A percentile compares a stretch with the other conserved stretches of the same genome.
Conservation (phyloP, 805 yeast species). For the Cyberlindnera euphorbiae region DNA sequence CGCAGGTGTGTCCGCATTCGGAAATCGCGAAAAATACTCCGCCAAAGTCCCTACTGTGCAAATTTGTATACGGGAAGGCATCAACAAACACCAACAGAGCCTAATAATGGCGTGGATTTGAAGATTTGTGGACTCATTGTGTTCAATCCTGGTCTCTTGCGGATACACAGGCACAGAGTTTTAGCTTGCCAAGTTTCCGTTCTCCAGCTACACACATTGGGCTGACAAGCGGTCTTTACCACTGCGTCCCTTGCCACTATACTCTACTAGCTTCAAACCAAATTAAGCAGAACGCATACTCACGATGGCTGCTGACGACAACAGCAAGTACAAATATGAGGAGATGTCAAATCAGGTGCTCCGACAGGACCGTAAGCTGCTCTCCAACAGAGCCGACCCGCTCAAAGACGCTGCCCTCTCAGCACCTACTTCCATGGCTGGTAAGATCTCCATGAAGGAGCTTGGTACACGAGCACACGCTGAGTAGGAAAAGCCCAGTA, state of each 20-base stretch:
- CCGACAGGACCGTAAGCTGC: conserved; percentile 48
- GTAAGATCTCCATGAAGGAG: conserved; percentile 60
- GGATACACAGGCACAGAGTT: too few species aligned
- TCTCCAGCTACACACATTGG: too few species aligned
- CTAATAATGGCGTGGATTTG: too few species aligned
- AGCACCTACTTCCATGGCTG: conserved; percentile 68
- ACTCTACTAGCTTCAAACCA: too few species aligned
- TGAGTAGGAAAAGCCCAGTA: conserved; percentile 8
- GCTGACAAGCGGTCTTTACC: not conserved
- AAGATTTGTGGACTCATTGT: too few species aligned
- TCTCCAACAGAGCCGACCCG: conserved; percentile 37
- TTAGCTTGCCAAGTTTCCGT: too few species aligned
- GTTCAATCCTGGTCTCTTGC: too few species aligned
- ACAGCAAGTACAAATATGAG: conserved; percentile 48
- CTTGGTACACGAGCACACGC: conserved; percentile 48
- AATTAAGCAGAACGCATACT: not conserved
- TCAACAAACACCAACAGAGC: too few species aligned
- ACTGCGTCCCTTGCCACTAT: not conserved
- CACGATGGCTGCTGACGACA: conserved; percentile 10
- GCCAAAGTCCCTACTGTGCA: too few species aligned
- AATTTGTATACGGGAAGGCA: too few species aligned
- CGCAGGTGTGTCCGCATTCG: too few species aligned
- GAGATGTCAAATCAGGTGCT: conserved; percentile 78
- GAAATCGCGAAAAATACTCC: too few species aligned
- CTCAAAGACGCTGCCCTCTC: conserved; percentile 45